phyloP scores from a whole-genome alignment of 2,329 filamentous ascomycete species.

The Chaetothyriales sp. region DNA sequence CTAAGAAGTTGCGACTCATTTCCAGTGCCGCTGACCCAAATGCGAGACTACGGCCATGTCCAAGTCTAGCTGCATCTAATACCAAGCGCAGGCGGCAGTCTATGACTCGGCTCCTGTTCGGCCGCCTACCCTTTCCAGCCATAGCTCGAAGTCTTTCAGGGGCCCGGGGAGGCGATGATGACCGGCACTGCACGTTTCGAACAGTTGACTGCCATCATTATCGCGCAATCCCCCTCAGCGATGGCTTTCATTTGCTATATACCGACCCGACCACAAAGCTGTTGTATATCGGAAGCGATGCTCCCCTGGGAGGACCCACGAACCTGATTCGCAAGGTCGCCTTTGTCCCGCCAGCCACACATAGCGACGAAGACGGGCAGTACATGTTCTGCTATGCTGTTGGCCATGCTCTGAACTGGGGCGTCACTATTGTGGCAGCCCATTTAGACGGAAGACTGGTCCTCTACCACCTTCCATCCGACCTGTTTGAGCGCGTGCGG shows the following conservation, averaged over 20 bases:
- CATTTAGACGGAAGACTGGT: conserved; percentile 38
- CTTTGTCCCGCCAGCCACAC: conserved; percentile 30
- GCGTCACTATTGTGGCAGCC: conserved; percentile 43
- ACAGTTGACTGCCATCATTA: conserved; percentile 43
- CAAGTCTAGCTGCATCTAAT: conserved; percentile 10
- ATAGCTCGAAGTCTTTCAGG: conserved; percentile 2
- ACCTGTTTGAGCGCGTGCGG: conserved; percentile 31
- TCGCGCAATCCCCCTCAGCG: conserved; percentile 47
- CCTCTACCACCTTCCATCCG: conserved; percentile 46
- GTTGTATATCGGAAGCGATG: conserved; percentile 48
- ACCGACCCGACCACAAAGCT: conserved; percentile 42
- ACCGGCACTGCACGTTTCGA: conserved; percentile 19
- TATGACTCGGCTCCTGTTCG: conserved; percentile 16
- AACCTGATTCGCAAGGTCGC: conserved; percentile 45
- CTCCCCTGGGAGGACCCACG: conserved; percentile 41
- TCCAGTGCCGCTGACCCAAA: conserved; percentile 34
- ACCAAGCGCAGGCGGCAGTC: conserved; percentile 10
- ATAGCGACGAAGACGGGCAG: conserved; percentile 14
- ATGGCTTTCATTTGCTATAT: conserved; percentile 50
- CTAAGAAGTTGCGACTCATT: conserved; percentile 45
- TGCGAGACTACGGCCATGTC: conserved; percentile 19
- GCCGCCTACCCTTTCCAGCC: conserved; percentile 13
- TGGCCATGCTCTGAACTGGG: conserved; percentile 41
- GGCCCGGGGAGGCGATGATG: conserved; percentile 13
- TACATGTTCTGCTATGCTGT: conserved; percentile 40